Percentiles rank a stretch among this genome's conserved stretches.
These are phyloP conservation scores for Colletotrichum nymphaeae DNA, from an alignment of 2,329 filamentous ascomycete species.

Conservation along the genomic window DNA sequence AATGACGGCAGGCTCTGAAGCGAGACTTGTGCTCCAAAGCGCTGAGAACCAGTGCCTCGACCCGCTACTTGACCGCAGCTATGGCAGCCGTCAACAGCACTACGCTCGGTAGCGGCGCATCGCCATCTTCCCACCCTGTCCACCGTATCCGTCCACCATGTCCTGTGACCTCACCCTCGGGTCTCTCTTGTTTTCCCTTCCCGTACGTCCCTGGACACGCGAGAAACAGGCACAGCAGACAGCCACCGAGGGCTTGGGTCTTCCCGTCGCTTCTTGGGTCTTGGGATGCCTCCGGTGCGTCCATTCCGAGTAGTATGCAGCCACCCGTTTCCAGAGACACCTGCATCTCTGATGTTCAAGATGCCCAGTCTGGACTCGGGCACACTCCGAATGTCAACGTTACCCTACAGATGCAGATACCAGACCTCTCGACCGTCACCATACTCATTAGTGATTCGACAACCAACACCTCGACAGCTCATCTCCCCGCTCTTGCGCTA, in stretches of 20 bases:
- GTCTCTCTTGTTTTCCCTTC: constrained; percentile 5
- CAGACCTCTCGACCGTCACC: constrained; percentile 5
- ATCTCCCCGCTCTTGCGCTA: constrained; percentile 26
- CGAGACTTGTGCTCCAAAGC: neutral
- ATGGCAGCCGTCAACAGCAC: neutral
- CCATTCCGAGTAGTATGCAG: neutral
- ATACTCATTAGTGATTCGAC: neutral
- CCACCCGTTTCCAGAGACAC: constrained; percentile 1
- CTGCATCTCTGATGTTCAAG: constrained; percentile 15
- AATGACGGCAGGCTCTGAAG: neutral
- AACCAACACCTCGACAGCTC: constrained; percentile 4
- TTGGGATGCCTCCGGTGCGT: constrained; percentile 4
- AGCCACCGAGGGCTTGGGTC: neutral
- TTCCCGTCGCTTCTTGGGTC: neutral
- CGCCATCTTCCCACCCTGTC: constrained; percentile 4
- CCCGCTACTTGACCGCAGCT: constrained; percentile 34
- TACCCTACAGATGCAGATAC: neutral
- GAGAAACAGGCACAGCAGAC: neutral
- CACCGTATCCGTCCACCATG: neutral
- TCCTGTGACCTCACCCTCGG: constrained; percentile 7
- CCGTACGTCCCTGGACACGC: neutral
- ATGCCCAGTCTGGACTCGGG: constrained; percentile 25
- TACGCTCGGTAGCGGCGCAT: neutral
- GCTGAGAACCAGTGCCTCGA: constrained; percentile 31
- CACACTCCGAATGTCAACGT: constrained; percentile 31